Evolutionary conservation across 257 asterid species (phyloP), one percentile per base, ranked within the genome.

Genomic region (Scutellaria minor): DNA sequence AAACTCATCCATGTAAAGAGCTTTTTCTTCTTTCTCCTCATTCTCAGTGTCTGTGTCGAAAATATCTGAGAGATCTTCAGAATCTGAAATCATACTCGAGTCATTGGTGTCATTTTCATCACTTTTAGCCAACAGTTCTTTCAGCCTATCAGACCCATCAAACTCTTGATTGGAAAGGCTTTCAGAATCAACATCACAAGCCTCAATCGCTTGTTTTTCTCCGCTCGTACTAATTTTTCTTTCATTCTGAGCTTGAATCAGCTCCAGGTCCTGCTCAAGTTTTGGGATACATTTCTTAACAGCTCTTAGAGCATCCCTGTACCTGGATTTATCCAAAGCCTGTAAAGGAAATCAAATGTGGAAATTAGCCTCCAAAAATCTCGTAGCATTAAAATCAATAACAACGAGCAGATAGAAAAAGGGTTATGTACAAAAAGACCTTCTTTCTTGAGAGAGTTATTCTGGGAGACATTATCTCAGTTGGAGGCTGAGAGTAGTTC

Each of bases 291-390:
- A 79, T 79, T 82, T 87, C 83, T 75, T 86, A 41, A 92, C 88
- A 48, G 96, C 97, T 75, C 97, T 89, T 42, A 94, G 78, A 54
- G 95, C 87, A 80, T 94, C 99, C 78, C 95, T 81, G 59, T 89
- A 89, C 82, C 86, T 91, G 62, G 99, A 94, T 80, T 94, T 95
- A 83, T 95, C 97, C 63, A 95, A 81, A 77, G 99, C 99, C 99
- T 95, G 88, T 31, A 66, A 75, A 72, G 7, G 57, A 52, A 56
- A 73, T 22, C 56, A 54, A 24, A 54, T 45, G 75, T 40, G 6
- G 39, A 14, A 10, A 74, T 77, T 52, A 84, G 51, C 66, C 64
- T 58, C 53, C 46, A 55, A 15, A 37, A 66, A 59, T 10, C 14
- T 45, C 48, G 51, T 1, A 22, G 9, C 50, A 50, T 41, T 13